Conservation (phyloP, 306 rosid species). For the Vigna mungo region DNA sequence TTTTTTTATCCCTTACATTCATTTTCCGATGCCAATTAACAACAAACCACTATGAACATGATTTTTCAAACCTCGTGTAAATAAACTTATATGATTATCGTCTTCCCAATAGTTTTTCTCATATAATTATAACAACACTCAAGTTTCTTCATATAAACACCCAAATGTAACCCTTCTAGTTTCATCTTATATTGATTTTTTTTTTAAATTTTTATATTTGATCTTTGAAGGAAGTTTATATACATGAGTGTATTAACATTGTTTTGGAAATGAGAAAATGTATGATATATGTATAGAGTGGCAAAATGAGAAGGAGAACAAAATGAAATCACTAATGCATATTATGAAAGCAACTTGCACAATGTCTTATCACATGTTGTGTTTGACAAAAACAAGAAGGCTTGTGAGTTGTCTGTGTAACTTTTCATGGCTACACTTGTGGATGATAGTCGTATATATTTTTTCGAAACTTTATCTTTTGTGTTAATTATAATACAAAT, state of each 20-base stretch:
- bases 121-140: background rate
- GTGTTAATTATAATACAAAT: no score
- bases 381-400: background rate
- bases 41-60: background rate
- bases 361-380: background rate
- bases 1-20: background rate
- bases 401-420: background rate
- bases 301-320: no score
- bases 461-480: no score
- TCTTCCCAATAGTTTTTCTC: background rate
- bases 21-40: background rate
- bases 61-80: background rate
- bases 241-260: no score
- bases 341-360: background rate
- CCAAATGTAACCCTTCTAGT: no score
- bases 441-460: no score
- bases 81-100: background rate
- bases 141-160: no score
- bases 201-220: no score
- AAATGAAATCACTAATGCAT: background rate
- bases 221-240: no score
- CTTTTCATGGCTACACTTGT: background rate
- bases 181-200: no score
- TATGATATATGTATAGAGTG: no score
- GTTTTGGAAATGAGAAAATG: no score